Evolutionary conservation across 2,329 filamentous ascomycete species (phyloP).

Genomic region (Diaporthe sp.): DNA sequence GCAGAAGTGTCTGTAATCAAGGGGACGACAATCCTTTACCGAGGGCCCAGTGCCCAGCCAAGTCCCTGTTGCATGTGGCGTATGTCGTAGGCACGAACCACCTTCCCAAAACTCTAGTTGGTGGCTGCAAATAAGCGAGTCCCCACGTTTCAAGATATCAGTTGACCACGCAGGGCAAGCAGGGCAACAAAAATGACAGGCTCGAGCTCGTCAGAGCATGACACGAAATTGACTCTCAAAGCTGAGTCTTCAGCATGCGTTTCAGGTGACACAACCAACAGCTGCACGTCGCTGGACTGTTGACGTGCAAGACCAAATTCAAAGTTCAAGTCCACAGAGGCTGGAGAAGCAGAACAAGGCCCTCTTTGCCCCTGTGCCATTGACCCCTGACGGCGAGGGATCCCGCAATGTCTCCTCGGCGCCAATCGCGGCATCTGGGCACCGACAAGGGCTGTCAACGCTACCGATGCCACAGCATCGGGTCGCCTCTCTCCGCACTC

Average conservation of each 20-base stretch:
- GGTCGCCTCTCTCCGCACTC: conserved; percentile 29
- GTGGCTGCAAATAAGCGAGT: conserved; percentile 31
- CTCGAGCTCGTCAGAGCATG: conserved; percentile 29
- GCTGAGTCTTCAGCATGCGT: conserved; percentile 35
- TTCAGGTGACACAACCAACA: conserved; percentile 27
- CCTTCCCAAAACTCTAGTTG: conserved; percentile 33
- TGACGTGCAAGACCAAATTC: not conserved
- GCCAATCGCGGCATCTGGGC: conserved; percentile 25
- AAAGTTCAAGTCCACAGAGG: not conserved
- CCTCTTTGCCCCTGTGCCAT: conserved; percentile 5
- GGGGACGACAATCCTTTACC: conserved; percentile 23
- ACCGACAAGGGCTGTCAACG: conserved; percentile 22
- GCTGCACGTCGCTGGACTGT: not conserved
- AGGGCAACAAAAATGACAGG: conserved; percentile 24
- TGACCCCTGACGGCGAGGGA: conserved; percentile 18
- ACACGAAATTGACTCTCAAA: conserved; percentile 19
- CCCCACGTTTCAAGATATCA: conserved; percentile 35
- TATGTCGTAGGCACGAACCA: conserved; percentile 27
- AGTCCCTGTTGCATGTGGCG: conserved; percentile 6
- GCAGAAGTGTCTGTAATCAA: conserved; percentile 26
- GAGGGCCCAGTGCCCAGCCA: conserved; percentile 23
- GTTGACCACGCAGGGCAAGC: conserved; percentile 17
- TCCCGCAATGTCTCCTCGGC: conserved; percentile 24
- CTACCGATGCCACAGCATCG: conserved; percentile 33
- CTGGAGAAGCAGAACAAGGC: conserved; percentile 1